These are phyloP conservation scores for Barbarea vulgaris DNA, from an alignment of 345 rosid genomes.

Conservation along the genomic window DNA sequence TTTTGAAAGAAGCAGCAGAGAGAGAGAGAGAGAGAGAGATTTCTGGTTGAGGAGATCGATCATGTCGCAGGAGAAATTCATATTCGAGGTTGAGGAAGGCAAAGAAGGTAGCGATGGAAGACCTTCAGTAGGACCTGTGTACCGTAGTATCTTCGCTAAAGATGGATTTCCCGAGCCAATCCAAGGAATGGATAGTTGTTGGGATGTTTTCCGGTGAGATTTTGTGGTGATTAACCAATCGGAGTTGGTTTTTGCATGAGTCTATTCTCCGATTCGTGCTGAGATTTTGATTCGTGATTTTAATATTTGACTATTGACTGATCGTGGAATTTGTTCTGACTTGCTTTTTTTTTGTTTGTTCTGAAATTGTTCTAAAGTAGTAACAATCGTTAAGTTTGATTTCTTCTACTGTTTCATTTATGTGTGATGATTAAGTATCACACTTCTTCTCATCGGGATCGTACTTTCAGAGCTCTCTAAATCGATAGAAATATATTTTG, in stretches of 20 bases:
- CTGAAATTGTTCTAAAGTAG: background rate
- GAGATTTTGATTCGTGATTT: conserved; percentile 1
- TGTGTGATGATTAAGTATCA: background rate
- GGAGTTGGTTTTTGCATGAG: conserved; percentile 7
- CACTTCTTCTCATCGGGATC: too few species aligned
- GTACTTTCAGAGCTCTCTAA: background rate
- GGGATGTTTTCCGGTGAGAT: conserved; percentile 88
- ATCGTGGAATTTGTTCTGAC: conserved; percentile 27
- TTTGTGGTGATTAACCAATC: background rate
- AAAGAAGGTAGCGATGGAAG: conserved; percentile 56
- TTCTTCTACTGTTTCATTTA: background rate
- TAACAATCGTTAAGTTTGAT: background rate
- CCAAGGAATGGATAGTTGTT: conserved; percentile 77
- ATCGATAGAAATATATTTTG: background rate
- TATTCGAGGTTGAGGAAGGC: conserved; percentile 61
- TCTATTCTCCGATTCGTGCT: background rate
- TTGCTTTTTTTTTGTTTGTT: background rate
- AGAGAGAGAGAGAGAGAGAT: conserved; percentile 14
- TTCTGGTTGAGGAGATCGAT: conserved; percentile 21
- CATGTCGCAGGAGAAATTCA: conserved; percentile 50
- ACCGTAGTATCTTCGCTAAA: conserved; percentile 72
- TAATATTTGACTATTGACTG: conserved; percentile 25
- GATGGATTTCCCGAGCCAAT: conserved; percentile 78
- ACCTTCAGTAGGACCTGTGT: conserved; percentile 80
- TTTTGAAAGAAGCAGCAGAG: background rate